Evolutionary conservation across 805 yeast species (phyloP), one percentile per base, ranked within the genome.

Genomic region (Kazachstania africana): DNA sequence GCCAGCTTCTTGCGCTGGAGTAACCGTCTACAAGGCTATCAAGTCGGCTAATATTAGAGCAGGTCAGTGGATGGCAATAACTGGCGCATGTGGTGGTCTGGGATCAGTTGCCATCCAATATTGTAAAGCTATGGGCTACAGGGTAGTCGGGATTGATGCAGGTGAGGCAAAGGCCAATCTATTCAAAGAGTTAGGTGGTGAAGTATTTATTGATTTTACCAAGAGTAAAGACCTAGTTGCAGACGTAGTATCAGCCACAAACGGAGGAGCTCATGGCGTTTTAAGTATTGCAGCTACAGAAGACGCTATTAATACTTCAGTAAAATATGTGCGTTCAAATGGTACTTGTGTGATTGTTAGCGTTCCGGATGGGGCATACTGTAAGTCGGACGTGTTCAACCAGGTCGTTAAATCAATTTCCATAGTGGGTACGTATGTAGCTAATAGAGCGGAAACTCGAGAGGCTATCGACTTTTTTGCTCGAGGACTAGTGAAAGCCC

Each of bases 381-480:
- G 70, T 43, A 64, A 66, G 39, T 72, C 83, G n/a, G 66, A 72
- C 28, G 79, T 82, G 28, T 77, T 80, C 60, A 63, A 66, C 27
- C 72, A 78, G 26, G 93, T 82, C 33, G 75, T 78, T 41, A 78
- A 70, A 57, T 72, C 81, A 24, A 64, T 79, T 52, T 63, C 64
- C 49, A 75, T 82, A 54, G 70, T 66, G 54, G 93, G 91, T 38
- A 79, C 93, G 16, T 80, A 79, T 48, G 94, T 83, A 35, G 94
- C 94, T 40, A 81, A 79, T 70, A 75, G 93, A 60, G 79, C 78
- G 34, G 94, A 83, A 57, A 70, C 93, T 8, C 56, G 67, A 52
- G 85, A 77, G 58, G 84, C 84, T 29, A 52, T 77, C 36, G 82
- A 77, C 47, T 76, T 77, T 67, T 77, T 74, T 53, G 39, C 66